Base-by-base conservation (phyloP, 352 stramenopile species). In the Saprolegnia parasitica region DNA sequence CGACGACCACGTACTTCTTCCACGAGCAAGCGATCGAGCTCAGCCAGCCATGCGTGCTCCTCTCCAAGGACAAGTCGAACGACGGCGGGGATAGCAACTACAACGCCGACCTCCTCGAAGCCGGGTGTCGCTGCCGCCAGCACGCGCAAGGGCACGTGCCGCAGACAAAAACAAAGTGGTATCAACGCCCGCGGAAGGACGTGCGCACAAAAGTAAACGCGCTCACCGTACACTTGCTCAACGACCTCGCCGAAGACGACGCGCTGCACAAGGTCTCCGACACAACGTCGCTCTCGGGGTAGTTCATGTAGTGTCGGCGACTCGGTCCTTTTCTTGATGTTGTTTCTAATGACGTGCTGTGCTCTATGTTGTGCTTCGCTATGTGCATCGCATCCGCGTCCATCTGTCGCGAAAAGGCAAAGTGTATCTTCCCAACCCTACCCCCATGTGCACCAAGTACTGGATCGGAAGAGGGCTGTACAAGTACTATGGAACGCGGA, bases 1-100 rank as follows among this genome's bases (percentile, higher is more conserved):
- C 75, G 2, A 72, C 67, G 8, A 52, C 71, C 9, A 86, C 77
- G 37, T 88, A 87, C 67, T 85, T 78, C 23, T 87, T 89, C n/a
- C 79, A 88, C 66, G 74, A 84, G 26, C 71, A 71, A 23, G 75
- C 67, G 23, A 71, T 82, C n/a, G 73, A 76, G 18, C 49, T 77
- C 0, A 74, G 67, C 65, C 56, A 63, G 32, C 74, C 74, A n/a
- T 49, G 42, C 42, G 11, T 49, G 42, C n/a, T 29, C 2, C 52
- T 35, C 24, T 42, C 52, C 24, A 60, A 42, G 52, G 24, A 40
- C 11, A 42, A 20, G 35, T 26, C 52, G 24, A 55, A 55, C 47
- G 52, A 60, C 35, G 52, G 35, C 4, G 35, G 52, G 3, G 45
- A 70, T 9, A 54, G n/a, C 18, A 54, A 2, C 29, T 9, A 37